Evolutionary conservation across 305 asterid genomes (phyloP), one percentile per base, ranked within the genome.

Genomic region (Fraxinus xanthoxyloides): DNA sequence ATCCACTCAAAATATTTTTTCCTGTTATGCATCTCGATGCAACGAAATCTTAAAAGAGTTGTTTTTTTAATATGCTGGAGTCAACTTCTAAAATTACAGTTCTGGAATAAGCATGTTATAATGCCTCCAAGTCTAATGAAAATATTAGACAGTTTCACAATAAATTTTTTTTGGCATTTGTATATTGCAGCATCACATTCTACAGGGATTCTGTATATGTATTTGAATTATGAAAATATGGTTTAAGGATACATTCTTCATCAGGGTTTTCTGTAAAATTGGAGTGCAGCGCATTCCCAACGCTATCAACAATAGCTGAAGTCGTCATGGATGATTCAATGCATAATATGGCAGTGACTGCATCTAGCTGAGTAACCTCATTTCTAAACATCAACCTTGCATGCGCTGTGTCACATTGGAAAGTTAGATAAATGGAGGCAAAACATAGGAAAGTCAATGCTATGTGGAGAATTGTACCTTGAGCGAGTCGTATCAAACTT

Each of bases 401-500:
- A 79, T 95, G 99, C 78, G 99, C 98, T 95, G 87, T 81, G 88
- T 70, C 86, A 81, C 65, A 85, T 81, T 70, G 38, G 65, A 84
- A 81, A 88, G 76, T 81, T 72, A 83, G 48, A 67, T 83, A 54
- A 86, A 82, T 43, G 19, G 77, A 77, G 6, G 63, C 32, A 61
- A 59, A 72, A 59, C 15, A 79, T 10, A 21, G 77, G 83, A 80
- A 63, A 82, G 82, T 54, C 23, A 78, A 81, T 51, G 38, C 24
- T 26, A 81, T 36, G 84, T 76, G 56, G 56, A 74, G 78, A 21
- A 40, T 19, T 43, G 73, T 86, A 95, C 99, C 99, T 89, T 94
- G 99, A 80, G 99, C 99, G 84, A 95, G 97, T 85, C 98, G 94
- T 86, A 95, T 95, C 92, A 95, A 88, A 87, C 99, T 95, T 88